Base-by-base conservation (phyloP, 1,284 basidiomycete species). In the Rhodofomes roseus region DNA sequence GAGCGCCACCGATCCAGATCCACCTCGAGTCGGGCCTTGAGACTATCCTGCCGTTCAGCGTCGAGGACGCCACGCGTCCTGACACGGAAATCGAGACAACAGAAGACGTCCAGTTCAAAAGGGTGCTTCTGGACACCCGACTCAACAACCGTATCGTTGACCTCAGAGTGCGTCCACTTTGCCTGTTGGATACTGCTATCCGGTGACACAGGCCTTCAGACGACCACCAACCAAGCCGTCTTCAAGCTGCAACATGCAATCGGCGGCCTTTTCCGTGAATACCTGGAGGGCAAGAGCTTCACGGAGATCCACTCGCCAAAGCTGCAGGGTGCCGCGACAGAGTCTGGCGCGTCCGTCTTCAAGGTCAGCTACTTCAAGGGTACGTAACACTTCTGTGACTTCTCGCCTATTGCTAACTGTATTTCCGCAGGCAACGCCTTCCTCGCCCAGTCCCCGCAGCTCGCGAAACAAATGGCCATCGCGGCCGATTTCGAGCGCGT, bases 381-480 rank as follows among this genome's bases (percentile, higher is more conserved):
- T 89, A 62, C 59, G 77, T 62, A 6, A 4, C 34, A 11, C n/a
- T 43, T 34, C 22, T 20, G 18, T 7, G 27, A 22, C n/a, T 34
- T 11, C 31, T 34, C 31, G 46, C 40, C 29, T 53, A 57, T 51
- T 11, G 22, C 31, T 54, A 22, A 54, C 40, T 16, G n/a, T 11
- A 34, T n/a, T 46, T 37, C 20, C n/a, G 37, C 22, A 92, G 93
- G 92, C 40, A 85, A 78, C 65, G 97, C 97, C 1, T 99, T 86
- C 81, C 84, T 99, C 29, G 97, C 97, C 7, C 97, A 99, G 76
- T 94, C 90, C 53, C 97, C 97, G 46, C 97, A 99, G 74, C 82
- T 99, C 16, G 93, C 94, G 54, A 99, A 99, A 77, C 97, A 99
- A 77, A 99, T 99, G 97, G 94, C 93, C 61, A 99, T 99, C 67